Evolutionary conservation across 2,329 filamentous ascomycete genomes (phyloP).

Genomic region (Aspergillus sp.): DNA sequence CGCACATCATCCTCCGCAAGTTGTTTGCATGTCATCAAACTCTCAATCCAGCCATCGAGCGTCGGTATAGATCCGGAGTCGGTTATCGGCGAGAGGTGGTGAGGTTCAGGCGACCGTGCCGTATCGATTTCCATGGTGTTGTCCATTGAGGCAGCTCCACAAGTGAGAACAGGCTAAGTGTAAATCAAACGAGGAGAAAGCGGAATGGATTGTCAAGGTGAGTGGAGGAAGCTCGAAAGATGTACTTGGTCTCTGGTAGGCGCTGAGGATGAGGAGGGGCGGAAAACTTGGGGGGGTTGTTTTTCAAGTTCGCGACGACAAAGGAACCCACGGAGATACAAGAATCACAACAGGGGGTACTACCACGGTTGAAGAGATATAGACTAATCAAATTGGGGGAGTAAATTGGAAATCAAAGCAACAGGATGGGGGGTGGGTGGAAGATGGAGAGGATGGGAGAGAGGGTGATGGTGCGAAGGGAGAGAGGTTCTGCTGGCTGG

Average conservation of each 20-base stretch:
- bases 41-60: constrained; percentile 97
- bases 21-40: constrained; percentile 97
- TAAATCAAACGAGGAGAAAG: too few species aligned
- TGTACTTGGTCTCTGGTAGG: not conserved
- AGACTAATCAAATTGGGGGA: constrained; percentile 4
- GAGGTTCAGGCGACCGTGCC: constrained; percentile 69
- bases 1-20: constrained; percentile 89
- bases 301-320: constrained; percentile 4
- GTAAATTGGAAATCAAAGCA: constrained; percentile 4
- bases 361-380: not conserved
- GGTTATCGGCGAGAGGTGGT: constrained; percentile 64
- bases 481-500: constrained; percentile 4
- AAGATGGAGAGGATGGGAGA: not conserved
- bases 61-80: constrained; percentile 88
- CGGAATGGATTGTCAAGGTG: too few species aligned
- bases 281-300: constrained; percentile 8
- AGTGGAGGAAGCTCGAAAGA: too few species aligned
- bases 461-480: constrained; percentile 1
- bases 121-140: constrained; percentile 97
- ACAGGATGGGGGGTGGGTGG: constrained; percentile 3
- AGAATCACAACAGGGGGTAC: not conserved
- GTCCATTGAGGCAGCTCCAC: constrained; percentile 56
- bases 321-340: constrained; percentile 1
- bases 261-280: constrained; percentile 17
- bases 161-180: constrained; percentile 6